Evolutionary conservation across 2,329 filamentous ascomycete species (phyloP).

Genomic region (Talaromyces sp.): DNA sequence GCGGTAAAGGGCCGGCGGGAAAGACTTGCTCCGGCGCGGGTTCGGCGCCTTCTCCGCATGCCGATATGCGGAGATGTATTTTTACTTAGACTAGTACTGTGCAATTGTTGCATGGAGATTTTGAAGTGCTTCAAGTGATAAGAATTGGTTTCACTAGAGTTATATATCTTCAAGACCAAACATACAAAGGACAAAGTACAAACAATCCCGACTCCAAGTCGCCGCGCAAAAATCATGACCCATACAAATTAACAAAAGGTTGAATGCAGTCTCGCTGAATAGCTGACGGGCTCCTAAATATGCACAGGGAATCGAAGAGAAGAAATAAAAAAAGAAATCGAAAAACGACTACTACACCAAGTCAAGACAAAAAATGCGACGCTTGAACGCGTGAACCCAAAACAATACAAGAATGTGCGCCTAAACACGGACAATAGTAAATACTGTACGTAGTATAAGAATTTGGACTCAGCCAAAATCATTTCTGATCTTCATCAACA

Average conservation of each 20-base stretch:
- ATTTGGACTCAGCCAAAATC: neutral
- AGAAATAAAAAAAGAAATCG: neutral
- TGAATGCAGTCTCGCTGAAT: neutral
- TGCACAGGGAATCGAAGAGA: conserved; percentile 7
- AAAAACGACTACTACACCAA: conserved; percentile 3
- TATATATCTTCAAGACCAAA: neutral
- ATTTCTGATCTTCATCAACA: conserved; percentile 34
- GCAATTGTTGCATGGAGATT: neutral
- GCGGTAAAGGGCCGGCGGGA: neutral
- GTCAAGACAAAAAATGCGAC: conserved; percentile 2
- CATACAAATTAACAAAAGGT: conserved; percentile 5
- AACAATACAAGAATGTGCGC: neutral
- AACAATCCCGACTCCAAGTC: neutral
- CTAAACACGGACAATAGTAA: conserved; percentile 1
- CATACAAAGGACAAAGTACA: neutral
- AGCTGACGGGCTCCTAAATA: conserved; percentile 6
- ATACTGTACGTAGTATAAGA: neutral
- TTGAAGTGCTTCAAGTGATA: neutral
- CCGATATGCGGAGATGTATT: conserved; percentile 8
- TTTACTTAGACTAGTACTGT: neutral
- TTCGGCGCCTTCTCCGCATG: neutral
- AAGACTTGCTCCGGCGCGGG: conserved; percentile 4
- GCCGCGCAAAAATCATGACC: neutral
- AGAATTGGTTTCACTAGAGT: neutral
- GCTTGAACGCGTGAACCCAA: conserved; percentile 6